A percentile compares a stretch with the other conserved stretches of the same genome.
Conservation (phyloP, 768 basidiomycete genomes). For the Termitomyces bulborhizus region DNA sequence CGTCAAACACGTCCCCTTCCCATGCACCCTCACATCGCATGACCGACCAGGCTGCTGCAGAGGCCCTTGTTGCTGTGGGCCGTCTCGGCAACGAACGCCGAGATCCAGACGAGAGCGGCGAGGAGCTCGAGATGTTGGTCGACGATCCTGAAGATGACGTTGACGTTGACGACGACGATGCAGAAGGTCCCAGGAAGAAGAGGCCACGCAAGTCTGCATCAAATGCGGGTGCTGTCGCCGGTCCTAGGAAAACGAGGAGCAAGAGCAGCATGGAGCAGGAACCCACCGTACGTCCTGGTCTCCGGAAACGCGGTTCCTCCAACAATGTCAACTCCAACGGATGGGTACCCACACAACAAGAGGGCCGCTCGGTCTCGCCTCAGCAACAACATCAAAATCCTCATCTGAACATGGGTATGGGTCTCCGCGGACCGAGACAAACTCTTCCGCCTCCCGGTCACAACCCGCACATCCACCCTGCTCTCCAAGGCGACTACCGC, state of each 20-base stretch:
- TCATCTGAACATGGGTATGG: conserved; percentile 19
- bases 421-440: conserved; percentile 9
- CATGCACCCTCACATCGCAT: conserved; percentile 28
- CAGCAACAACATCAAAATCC: background rate
- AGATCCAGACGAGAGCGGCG: conserved; percentile 29
- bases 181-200: conserved; percentile 46
- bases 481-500: conserved; percentile 11
- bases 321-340: conserved; percentile 1
- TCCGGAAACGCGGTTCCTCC: conserved; percentile 10
- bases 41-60: conserved; percentile 85
- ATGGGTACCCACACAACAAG: background rate
- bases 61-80: conserved; percentile 81
- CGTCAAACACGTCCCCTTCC: conserved; percentile 38
- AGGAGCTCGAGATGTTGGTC: conserved; percentile 30
- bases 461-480: conserved; percentile 15
- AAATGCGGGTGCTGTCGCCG: conserved; percentile 11
- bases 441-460: conserved; percentile 2
- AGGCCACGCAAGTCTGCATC: conserved; percentile 35
- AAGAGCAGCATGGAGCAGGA: conserved; percentile 8
- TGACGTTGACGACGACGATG: conserved; percentile 39
- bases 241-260: conserved; percentile 26
- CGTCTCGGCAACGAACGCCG: conserved; percentile 36
- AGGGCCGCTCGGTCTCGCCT: conserved; percentile 6
- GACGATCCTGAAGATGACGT: conserved; percentile 29
- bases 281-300: conserved; percentile 11